Percentiles rank a stretch among this genome's conserved stretches.
phyloP scores from a whole-genome alignment of 257 asterid species.

The Gentiana macrophylla region DNA sequence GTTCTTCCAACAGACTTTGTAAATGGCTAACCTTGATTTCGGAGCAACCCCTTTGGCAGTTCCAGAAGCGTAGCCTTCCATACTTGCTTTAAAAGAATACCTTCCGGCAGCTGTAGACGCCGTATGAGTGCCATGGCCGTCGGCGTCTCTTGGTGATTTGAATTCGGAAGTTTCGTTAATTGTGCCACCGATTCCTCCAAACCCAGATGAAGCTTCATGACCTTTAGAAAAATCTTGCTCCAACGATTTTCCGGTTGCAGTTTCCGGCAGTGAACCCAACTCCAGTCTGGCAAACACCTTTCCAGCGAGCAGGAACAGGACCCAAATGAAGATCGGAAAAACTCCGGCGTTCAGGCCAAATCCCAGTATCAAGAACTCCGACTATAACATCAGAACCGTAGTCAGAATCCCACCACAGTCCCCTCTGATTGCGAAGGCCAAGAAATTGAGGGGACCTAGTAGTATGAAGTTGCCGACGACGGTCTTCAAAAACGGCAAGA shows the following conservation, averaged over 20 bases:
- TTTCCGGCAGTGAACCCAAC: conserved; percentile 31
- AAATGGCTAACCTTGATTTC: conserved; percentile 76
- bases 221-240: conserved; percentile 85
- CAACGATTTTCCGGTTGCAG: conserved; percentile 70
- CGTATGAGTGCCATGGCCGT: conserved; percentile 97
- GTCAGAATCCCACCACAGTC: conserved; percentile 86
- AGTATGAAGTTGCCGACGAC: conserved; percentile 77
- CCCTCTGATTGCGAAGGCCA: conserved; percentile 79
- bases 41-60: conserved; percentile 98
- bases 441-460: conserved; percentile 96
- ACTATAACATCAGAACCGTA: conserved; percentile 83
- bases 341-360: conserved; percentile 95
- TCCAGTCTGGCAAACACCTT: conserved; percentile 60
- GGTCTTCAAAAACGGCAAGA: conserved; percentile 70
- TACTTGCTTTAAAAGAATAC: conserved; percentile 60
- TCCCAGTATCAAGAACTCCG: conserved; percentile 81
- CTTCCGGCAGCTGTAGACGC: conserved; percentile 99
- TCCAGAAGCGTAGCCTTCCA: conserved; percentile 92
- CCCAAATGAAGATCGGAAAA: conserved; percentile 87
- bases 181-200: conserved; percentile 61
- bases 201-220: conserved; percentile 60
- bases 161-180: conserved; percentile 79
- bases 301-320: conserved; percentile 77
- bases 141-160: conserved; percentile 85
- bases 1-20: conserved; percentile 89